Evolutionary conservation across 106 monocot genomes (phyloP).

Genomic region (Acorus gramineus): DNA sequence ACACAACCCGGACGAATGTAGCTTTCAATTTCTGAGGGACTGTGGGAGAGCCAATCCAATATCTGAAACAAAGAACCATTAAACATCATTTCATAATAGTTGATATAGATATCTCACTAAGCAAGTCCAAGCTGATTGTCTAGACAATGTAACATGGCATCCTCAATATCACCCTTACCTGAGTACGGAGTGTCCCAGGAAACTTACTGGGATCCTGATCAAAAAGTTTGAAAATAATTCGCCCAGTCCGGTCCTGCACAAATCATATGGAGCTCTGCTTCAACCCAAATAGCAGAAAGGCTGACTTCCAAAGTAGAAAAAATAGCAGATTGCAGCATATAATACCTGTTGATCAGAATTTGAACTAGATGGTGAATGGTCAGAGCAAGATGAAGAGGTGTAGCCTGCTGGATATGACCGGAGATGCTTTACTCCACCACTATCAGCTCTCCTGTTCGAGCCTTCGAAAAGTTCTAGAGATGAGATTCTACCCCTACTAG

Average conservation of each 20-base stretch:
- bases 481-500: conserved; percentile 23
- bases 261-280: not conserved
- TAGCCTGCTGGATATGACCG: conserved; percentile 16
- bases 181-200: conserved; percentile 49
- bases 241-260: conserved; percentile 71
- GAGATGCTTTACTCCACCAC: conserved; percentile 10
- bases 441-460: conserved; percentile 20
- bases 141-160: not conserved
- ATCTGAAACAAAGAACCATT: conserved; percentile 37
- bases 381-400: conserved; percentile 72
- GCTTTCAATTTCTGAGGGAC: conserved; percentile 93
- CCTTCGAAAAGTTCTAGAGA: conserved; percentile 43
- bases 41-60: conserved; percentile 79
- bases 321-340: too few relatives aligned
- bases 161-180: conserved; percentile 30
- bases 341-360: conserved; percentile 73
- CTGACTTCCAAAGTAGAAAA: too few relatives aligned
- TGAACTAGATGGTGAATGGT: conserved; percentile 83
- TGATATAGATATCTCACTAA: not conserved
- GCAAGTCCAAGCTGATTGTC: too few relatives aligned
- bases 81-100: not conserved
- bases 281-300: too few relatives aligned
- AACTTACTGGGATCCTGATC: conserved; percentile 83
- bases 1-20: conserved; percentile 97
- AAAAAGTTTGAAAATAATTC: conserved; percentile 90